Evolutionary conservation across 768 basidiomycete genomes (phyloP).

Genomic region (Phaeotremella fagi): DNA sequence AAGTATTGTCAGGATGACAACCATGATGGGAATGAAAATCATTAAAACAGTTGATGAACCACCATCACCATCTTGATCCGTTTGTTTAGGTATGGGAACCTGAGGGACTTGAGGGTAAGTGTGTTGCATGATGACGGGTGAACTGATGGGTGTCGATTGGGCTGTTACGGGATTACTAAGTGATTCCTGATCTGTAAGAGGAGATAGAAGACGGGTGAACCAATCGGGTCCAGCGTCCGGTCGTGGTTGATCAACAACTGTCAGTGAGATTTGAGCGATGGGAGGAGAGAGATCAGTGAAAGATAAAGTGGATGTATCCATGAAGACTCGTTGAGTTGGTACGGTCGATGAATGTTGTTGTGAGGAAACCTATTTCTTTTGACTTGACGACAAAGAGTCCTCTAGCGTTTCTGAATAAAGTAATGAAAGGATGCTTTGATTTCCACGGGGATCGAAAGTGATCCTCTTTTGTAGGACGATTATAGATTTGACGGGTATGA

Average conservation of each 20-base stretch:
- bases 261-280: constrained; percentile 2
- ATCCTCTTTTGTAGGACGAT: no score
- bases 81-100: neutral
- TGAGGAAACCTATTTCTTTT: no score
- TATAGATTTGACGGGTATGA: no score
- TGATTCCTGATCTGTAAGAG: constrained; percentile 12
- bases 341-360: no score
- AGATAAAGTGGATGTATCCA: constrained; percentile 26
- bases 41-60: constrained; percentile 22
- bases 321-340: no score
- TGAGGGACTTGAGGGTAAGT: neutral
- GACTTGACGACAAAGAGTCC: no score
- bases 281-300: constrained; percentile 6
- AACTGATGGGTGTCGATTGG: neutral
- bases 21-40: constrained; percentile 83
- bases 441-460: no score
- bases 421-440: no score
- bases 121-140: neutral
- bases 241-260: neutral
- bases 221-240: constrained; percentile 17
- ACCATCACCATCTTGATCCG: constrained; percentile 3
- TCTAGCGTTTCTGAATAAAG: no score
- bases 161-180: neutral
- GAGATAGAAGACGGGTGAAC: constrained; percentile 24
- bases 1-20: constrained; percentile 86